These are phyloP conservation scores for Fusarium sp. DNA, from an alignment of 2,329 filamentous ascomycete genomes.

Conservation along the genomic window DNA sequence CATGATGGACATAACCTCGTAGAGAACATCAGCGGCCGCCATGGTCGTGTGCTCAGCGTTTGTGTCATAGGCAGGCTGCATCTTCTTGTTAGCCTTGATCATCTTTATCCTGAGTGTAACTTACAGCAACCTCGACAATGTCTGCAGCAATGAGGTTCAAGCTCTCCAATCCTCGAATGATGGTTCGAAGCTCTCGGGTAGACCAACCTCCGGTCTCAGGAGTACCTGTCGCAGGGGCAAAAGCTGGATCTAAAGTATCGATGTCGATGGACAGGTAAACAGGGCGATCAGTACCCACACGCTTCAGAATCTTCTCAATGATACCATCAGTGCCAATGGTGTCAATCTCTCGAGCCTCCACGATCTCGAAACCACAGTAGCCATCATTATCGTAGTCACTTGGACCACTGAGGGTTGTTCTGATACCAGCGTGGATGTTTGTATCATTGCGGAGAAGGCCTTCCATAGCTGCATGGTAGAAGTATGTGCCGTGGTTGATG, in stretches of 20 bases:
- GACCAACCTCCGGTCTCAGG: constrained; percentile 82
- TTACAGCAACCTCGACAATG: constrained; percentile 71
- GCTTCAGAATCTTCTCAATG: constrained; percentile 78
- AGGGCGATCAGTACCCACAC: constrained; percentile 77
- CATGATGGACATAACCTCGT: constrained; percentile 85
- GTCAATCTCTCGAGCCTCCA: constrained; percentile 68
- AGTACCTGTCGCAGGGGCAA: constrained; percentile 78
- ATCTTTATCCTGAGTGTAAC: background rate
- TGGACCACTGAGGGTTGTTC: constrained; percentile 77
- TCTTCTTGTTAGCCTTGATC: background rate
- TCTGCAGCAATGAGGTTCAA: constrained; percentile 77
- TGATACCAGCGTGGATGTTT: constrained; percentile 88
- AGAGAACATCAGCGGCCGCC: constrained; percentile 75
- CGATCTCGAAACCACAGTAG: constrained; percentile 83
- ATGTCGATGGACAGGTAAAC: constrained; percentile 89
- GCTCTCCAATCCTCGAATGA: constrained; percentile 73
- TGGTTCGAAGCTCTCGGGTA: constrained; percentile 76
- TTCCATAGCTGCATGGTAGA: constrained; percentile 83
- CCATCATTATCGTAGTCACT: constrained; percentile 79
- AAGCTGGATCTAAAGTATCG: constrained; percentile 84
- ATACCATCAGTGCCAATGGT: constrained; percentile 72
- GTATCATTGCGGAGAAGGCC: constrained; percentile 83
- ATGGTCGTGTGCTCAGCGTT: constrained; percentile 80
- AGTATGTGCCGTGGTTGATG: constrained; percentile 91
- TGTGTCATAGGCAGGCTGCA: constrained; percentile 73